These are phyloP conservation scores for Fusarium mexicanum DNA, from an alignment of 2,329 filamentous ascomycete genomes.

Conservation along the genomic window DNA sequence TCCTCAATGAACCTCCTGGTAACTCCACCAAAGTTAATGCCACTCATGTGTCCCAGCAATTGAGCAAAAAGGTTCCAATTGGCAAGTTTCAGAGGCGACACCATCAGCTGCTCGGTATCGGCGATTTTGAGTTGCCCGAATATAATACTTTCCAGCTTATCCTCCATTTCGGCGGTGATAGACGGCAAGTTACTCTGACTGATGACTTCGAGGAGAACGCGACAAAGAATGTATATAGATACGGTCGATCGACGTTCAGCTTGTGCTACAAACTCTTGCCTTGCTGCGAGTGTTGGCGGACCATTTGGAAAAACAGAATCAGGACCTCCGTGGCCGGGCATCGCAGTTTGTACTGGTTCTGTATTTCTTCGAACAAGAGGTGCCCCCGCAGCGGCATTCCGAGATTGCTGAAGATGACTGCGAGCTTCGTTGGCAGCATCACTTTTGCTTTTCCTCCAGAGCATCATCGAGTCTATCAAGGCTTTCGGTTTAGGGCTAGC, in stretches of 20 bases:
- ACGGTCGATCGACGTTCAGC: conserved; percentile 91
- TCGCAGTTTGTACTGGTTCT: conserved; percentile 68
- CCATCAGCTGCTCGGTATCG: conserved; percentile 80
- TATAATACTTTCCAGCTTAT: conserved; percentile 93
- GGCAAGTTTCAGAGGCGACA: conserved; percentile 84
- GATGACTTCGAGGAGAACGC: conserved; percentile 93
- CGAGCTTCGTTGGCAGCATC: conserved; percentile 81
- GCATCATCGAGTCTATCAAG: conserved; percentile 96
- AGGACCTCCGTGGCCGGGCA: conserved; percentile 31
- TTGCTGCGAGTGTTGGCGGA: conserved; percentile 55
- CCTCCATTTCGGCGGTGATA: conserved; percentile 91
- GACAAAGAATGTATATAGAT: conserved; percentile 94
- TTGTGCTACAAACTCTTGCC: conserved; percentile 78
- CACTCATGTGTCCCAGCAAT: conserved; percentile 94
- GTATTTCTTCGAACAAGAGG: conserved; percentile 77
- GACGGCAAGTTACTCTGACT: conserved; percentile 84
- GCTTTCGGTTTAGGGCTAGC: conserved; percentile 93
- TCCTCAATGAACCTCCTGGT: conserved; percentile 84
- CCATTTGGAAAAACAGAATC: conserved; percentile 49
- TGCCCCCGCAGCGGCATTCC: conserved; percentile 54
- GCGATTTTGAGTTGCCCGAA: conserved; percentile 94
- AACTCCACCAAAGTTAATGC: conserved; percentile 87
- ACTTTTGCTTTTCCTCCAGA: conserved; percentile 96
- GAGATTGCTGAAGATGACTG: conserved; percentile 64
- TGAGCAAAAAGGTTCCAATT: conserved; percentile 97